Evolutionary conservation across 768 basidiomycete genomes (phyloP).

Genomic region (Hypsizygus marmoreus): DNA sequence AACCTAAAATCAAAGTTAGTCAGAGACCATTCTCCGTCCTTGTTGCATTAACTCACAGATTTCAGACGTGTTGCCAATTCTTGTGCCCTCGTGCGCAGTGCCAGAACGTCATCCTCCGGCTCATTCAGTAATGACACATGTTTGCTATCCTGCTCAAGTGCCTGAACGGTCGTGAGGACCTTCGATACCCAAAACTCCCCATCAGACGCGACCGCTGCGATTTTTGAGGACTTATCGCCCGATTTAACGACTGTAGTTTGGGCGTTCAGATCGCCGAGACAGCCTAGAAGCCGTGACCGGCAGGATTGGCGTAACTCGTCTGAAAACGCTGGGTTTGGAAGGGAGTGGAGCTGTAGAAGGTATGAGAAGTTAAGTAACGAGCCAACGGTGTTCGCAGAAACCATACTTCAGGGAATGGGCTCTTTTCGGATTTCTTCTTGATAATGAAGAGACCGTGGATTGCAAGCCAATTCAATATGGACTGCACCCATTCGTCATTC

Average conservation of each 20-base stretch:
- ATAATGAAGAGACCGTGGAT: conserved; percentile 81
- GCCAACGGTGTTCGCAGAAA: not conserved
- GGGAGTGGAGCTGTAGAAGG: conserved; percentile 52
- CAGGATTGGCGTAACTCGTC: conserved; percentile 69
- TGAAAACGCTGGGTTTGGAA: conserved; percentile 71
- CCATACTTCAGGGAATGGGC: conserved; percentile 58
- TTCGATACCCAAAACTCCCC: conserved; percentile 82
- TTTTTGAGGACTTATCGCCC: conserved; percentile 55
- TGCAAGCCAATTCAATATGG: conserved; percentile 78
- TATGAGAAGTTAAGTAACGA: not conserved
- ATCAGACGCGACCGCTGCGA: conserved; percentile 63
- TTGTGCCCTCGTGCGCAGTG: conserved; percentile 46
- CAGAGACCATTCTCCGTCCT: not conserved
- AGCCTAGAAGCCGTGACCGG: conserved; percentile 68
- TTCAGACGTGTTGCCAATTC: conserved; percentile 43
- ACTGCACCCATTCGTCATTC: conserved; percentile 73
- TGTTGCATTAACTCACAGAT: conserved; percentile 35
- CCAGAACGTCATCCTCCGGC: conserved; percentile 55
- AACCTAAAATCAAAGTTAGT: conserved; percentile 26
- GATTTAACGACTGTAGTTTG: conserved; percentile 54
- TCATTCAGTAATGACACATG: conserved; percentile 58
- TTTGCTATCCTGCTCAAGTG: conserved; percentile 67
- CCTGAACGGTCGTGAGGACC: conserved; percentile 54
- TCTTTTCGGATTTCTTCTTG: conserved; percentile 73
- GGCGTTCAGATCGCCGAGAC: conserved; percentile 71